Evolutionary conservation across 2,329 filamentous ascomycete genomes (phyloP).

Genomic region (Arthrobotrys pseudoclavata): DNA sequence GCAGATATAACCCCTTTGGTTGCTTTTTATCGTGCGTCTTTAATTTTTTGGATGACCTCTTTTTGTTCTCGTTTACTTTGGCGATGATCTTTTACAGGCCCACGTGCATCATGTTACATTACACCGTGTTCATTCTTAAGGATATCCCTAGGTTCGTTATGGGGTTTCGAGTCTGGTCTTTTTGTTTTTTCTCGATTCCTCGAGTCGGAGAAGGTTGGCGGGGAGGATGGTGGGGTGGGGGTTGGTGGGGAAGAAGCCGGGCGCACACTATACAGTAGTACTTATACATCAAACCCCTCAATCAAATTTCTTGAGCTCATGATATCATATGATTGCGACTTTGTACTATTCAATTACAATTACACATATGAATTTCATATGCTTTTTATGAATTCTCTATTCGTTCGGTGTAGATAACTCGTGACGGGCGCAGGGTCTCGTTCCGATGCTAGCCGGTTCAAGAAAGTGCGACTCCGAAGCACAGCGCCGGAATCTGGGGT

Average conservation of each 20-base stretch:
- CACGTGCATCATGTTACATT: constrained; percentile 56
- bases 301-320: constrained; percentile 1
- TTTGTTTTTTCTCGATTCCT: constrained; percentile 11
- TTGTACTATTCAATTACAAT: neutral
- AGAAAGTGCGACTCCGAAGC: constrained; percentile 51
- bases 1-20: constrained; percentile 26
- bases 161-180: constrained; percentile 39
- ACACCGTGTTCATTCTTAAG: constrained; percentile 55
- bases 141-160: constrained; percentile 57
- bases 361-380: constrained; percentile 19
- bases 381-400: neutral
- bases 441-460: constrained; percentile 60
- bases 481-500: constrained; percentile 56
- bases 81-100: constrained; percentile 48
- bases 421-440: constrained; percentile 40
- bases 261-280: constrained; percentile 7
- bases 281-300: constrained; percentile 6
- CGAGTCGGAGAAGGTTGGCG: constrained; percentile 8
- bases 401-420: neutral
- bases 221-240: constrained; percentile 17
- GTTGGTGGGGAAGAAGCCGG: constrained; percentile 14
- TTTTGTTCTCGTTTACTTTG: constrained; percentile 45
- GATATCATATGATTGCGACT: constrained; percentile 22
- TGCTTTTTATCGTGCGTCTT: constrained; percentile 5
- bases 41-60: neutral